phyloP scores from a whole-genome alignment of 352 stramenopile genomes.

The Pilasporangium apinafurcum region DNA sequence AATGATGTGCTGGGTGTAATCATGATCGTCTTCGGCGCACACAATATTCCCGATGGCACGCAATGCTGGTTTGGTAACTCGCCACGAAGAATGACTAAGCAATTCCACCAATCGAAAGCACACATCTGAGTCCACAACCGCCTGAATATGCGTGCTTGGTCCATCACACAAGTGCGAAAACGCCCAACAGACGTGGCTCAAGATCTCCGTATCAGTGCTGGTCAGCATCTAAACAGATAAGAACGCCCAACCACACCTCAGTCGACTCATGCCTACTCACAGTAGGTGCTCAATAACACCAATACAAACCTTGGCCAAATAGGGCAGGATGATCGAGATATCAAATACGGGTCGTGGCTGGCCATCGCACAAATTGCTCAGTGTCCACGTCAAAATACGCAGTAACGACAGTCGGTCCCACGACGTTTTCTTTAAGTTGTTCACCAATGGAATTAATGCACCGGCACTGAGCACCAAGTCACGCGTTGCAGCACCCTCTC shows the following conservation, averaged over 20 bases:
- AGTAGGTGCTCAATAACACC: neutral
- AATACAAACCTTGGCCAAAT: conserved; percentile 52
- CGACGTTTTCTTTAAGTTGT: conserved; percentile 86
- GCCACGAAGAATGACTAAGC: conserved; percentile 89
- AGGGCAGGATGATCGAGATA: conserved; percentile 85
- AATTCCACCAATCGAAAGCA: conserved; percentile 92
- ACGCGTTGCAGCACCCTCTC: conserved; percentile 82
- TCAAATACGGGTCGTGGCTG: conserved; percentile 87
- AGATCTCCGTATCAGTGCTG: conserved; percentile 93
- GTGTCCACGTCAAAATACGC: conserved; percentile 90
- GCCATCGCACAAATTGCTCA: conserved; percentile 91
- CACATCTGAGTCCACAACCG: conserved; percentile 88
- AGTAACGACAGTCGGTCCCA: conserved; percentile 79
- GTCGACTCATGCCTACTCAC: conserved; percentile 24
- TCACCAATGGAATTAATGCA: conserved; percentile 78
- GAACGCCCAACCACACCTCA: conserved; percentile 21
- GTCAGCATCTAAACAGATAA: conserved; percentile 83
- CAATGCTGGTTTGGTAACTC: conserved; percentile 95
- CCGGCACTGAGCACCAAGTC: conserved; percentile 86
- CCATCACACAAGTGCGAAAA: conserved; percentile 97
- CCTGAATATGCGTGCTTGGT: conserved; percentile 94
- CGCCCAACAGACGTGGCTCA: conserved; percentile 94
- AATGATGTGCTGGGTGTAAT: conserved; percentile 94
- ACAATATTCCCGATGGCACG: conserved; percentile 99
- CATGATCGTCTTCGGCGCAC: conserved; percentile 93